Evolutionary conservation across 2,329 filamentous ascomycete genomes (phyloP).

Genomic region (Aspergillus sp.): DNA sequence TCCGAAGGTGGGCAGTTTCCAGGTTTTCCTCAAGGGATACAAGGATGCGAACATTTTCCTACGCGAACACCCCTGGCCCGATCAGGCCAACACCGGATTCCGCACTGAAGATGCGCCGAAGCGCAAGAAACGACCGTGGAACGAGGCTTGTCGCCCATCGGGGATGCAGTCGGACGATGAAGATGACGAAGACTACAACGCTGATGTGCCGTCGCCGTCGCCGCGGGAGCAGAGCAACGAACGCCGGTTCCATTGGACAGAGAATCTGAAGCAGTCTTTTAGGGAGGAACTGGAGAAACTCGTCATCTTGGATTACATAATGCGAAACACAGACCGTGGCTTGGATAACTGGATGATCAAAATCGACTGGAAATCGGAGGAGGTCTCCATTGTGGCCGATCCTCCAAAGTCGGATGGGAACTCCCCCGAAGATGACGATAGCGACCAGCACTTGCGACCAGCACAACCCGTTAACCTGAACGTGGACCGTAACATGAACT

Average conservation of each 20-base stretch:
- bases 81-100: constrained; percentile 66
- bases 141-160: constrained; percentile 68
- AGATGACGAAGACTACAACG: constrained; percentile 45
- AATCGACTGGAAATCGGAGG: constrained; percentile 75
- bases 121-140: constrained; percentile 65
- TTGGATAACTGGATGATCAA: constrained; percentile 99
- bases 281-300: constrained; percentile 93
- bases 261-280: constrained; percentile 79
- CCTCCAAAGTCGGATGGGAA: constrained; percentile 58
- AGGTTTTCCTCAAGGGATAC: constrained; percentile 93
- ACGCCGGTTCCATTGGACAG: constrained; percentile 71
- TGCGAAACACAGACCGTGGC: constrained; percentile 95
- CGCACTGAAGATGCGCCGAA: constrained; percentile 59
- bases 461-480: constrained; percentile 55
- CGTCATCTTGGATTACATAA: constrained; percentile 96
- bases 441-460: constrained; percentile 40
- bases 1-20: constrained; percentile 88
- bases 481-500: constrained; percentile 31
- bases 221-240: constrained; percentile 40
- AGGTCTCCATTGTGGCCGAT: constrained; percentile 79
- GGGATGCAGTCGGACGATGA: constrained; percentile 53
- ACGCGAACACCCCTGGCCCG: constrained; percentile 92
- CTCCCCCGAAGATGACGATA: constrained; percentile 28
- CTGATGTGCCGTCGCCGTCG: constrained; percentile 32
- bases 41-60: constrained; percentile 96